phyloP scores from a whole-genome alignment of 768 basidiomycete species.

The Agrocybe pediades region DNA sequence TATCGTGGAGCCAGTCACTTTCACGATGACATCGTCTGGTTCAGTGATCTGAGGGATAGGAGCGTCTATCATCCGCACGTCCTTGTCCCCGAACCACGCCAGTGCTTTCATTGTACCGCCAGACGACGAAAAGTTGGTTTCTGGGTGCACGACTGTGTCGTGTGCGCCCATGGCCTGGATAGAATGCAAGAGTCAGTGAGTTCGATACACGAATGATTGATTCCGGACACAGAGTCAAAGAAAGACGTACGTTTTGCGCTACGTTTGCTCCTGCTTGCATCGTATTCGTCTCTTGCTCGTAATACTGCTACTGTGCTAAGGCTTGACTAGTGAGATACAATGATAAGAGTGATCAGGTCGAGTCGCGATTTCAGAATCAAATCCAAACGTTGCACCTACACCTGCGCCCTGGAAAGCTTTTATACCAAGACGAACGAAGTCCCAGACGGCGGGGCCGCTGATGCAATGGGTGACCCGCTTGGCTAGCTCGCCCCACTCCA shows the following conservation, averaged over 20 bases:
- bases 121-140: conserved; percentile 47
- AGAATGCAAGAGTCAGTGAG: conserved; percentile 21
- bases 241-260: conserved; percentile 25
- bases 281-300: no score
- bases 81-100: conserved; percentile 62
- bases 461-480: no score
- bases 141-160: conserved; percentile 42
- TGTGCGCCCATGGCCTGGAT: conserved; percentile 38
- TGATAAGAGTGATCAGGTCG: no score
- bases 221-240: not conserved
- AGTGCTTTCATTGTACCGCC: conserved; percentile 68
- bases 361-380: no score
- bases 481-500: no score
- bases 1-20: conserved; percentile 76
- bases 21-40: conserved; percentile 71
- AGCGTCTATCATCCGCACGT: conserved; percentile 42
- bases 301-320: no score
- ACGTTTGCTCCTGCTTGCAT: conserved; percentile 36
- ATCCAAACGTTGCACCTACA: no score
- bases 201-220: not conserved
- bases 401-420: no score
- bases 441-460: no score
- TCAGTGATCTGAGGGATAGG: conserved; percentile 60
- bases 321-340: no score
- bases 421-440: no score